Evolutionary conservation across 2,329 filamentous ascomycete genomes (phyloP).

Genomic region (Calonectria pteridis): DNA sequence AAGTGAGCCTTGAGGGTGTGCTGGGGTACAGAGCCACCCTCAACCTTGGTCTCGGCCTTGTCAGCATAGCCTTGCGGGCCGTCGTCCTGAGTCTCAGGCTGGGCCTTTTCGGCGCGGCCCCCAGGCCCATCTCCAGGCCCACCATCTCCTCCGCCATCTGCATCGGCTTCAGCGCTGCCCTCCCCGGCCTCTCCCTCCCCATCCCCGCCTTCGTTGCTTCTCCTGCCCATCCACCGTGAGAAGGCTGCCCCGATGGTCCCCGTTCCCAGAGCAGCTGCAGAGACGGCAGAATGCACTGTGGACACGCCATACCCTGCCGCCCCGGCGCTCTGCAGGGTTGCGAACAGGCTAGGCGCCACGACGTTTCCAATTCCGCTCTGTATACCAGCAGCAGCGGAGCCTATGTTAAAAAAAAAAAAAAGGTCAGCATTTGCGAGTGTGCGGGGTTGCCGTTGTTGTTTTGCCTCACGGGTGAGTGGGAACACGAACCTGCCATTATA

Average conservation of each 20-base stretch:
- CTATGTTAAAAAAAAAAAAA: slow-evolving; percentile 14
- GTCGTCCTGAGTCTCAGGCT: background rate
- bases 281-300: slow-evolving; percentile 33
- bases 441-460: background rate
- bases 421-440: background rate
- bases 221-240: background rate
- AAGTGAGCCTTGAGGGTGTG: background rate
- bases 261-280: slow-evolving; percentile 1
- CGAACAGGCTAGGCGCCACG: slow-evolving; percentile 39
- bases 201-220: too few relatives aligned
- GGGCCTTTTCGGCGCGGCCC: background rate
- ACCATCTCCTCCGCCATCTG: background rate
- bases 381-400: slow-evolving; percentile 34
- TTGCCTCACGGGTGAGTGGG: background rate
- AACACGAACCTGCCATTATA: slow-evolving; percentile 31
- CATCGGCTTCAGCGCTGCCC: too few relatives aligned
- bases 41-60: background rate
- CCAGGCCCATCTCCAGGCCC: background rate
- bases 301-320: slow-evolving; percentile 35
- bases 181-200: background rate
- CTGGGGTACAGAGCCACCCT: background rate
- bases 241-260: background rate
- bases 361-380: slow-evolving; percentile 47
- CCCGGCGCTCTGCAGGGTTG: slow-evolving; percentile 47
- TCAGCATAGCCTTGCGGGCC: background rate